Evolutionary conservation across 352 stramenopile genomes (phyloP).

Genomic region (Phytophthora kernoviae): DNA sequence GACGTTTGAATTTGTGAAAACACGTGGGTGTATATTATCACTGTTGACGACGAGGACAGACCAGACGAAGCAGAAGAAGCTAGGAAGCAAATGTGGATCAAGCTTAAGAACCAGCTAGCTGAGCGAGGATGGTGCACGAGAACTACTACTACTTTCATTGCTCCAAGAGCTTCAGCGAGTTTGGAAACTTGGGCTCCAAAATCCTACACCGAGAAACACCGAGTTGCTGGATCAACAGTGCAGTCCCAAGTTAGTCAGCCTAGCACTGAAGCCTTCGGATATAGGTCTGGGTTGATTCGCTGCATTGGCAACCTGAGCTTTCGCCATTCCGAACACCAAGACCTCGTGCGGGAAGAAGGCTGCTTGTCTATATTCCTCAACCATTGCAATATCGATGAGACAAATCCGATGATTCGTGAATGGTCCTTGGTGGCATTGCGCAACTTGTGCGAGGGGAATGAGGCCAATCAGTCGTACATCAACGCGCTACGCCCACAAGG

Average conservation of each 20-base stretch:
- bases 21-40: conserved; percentile 59
- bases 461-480: conserved; percentile 73
- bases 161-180: conserved; percentile 64
- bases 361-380: conserved; percentile 86
- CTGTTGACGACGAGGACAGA: conserved; percentile 50
- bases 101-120: conserved; percentile 36
- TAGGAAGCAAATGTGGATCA: conserved; percentile 74
- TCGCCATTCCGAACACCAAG: conserved; percentile 66
- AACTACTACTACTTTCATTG: conserved; percentile 52
- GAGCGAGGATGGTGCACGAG: conserved; percentile 6
- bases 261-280: conserved; percentile 58
- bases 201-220: conserved; percentile 15
- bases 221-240: conserved; percentile 8
- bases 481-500: conserved; percentile 66
- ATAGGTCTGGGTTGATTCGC: conserved; percentile 79
- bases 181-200: conserved; percentile 50
- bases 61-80: conserved; percentile 60
- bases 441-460: conserved; percentile 89
- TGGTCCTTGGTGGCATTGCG: conserved; percentile 89
- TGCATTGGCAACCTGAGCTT: conserved; percentile 86
- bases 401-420: conserved; percentile 88
- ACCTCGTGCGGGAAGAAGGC: conserved; percentile 74
- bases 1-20: conserved; percentile 64
- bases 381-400: conserved; percentile 90
- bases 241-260: not conserved